These are phyloP conservation scores for sweet orange (Citrus sinensis) DNA, from an alignment of 345 rosid species.

Conservation along the genomic window DVS_A1.0 CM039169.1:5350501-5351000, in stretches of 20 bases:
- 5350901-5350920: not conserved
- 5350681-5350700: too few relatives aligned
- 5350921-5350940: not conserved
- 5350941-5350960: slow-evolving; percentile 35
- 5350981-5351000: not conserved
- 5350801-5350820: slow-evolving; percentile 30
- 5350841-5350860: slow-evolving; percentile 45
- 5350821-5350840: slow-evolving; percentile 62
- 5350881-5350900: not conserved
- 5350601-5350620: slow-evolving; percentile 40
- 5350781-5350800: slow-evolving; percentile 31
- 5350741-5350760: not conserved
- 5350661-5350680: not conserved
- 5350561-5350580: not conserved
- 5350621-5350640: slow-evolving; percentile 63
- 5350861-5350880: slow-evolving; percentile 18
- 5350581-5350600: slow-evolving; percentile 23
- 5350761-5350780: slow-evolving; percentile 7
- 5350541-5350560: slow-evolving; percentile 13
- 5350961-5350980: slow-evolving; percentile 19
- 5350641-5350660: slow-evolving; percentile 35
- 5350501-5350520: not conserved
- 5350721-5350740: not conserved
- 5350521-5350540: not conserved
- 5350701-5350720: too few relatives aligned